phyloP scores from a whole-genome alignment of 2,329 filamentous ascomycete species.

The Diplocarpon mali region DNA sequence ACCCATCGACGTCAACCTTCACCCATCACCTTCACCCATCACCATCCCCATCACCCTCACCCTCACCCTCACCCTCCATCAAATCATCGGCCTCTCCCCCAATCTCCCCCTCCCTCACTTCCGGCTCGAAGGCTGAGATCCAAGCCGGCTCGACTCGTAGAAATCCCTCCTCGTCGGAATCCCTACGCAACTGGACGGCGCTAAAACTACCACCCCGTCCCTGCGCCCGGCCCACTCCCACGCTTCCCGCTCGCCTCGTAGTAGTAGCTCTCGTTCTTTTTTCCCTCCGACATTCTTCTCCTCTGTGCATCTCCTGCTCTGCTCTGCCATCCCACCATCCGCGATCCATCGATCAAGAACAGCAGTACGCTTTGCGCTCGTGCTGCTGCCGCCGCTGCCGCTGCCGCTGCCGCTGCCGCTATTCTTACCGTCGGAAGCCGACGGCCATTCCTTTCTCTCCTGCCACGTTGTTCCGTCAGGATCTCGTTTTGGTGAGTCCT shows the following conservation, averaged over 20 bases:
- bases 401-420: too few species aligned
- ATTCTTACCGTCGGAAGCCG: conserved; percentile 6
- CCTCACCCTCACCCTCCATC: too few species aligned
- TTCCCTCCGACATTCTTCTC: background rate
- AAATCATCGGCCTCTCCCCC: too few species aligned
- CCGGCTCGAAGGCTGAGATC: too few species aligned
- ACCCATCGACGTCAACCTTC: too few species aligned
- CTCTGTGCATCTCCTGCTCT: background rate
- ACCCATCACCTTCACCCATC: too few species aligned
- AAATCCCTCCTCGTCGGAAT: too few species aligned
- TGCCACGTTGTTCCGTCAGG: conserved; percentile 11
- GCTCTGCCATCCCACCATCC: background rate
- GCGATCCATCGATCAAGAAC: conserved; percentile 2
- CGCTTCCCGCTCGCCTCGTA: background rate
- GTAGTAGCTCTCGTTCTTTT: background rate
- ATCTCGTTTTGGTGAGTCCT: conserved; percentile 20
- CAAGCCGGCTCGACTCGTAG: too few species aligned
- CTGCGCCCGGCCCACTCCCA: background rate
- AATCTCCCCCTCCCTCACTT: too few species aligned
- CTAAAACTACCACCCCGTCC: background rate
- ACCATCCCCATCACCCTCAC: too few species aligned
- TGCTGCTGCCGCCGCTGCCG: too few species aligned
- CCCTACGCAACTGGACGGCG: too few species aligned
- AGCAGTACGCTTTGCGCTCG: background rate
- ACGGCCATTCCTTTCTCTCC: conserved; percentile 21